Conservation (phyloP, 2,329 filamentous ascomycete species). For the Colletotrichum trifolii region DNA sequence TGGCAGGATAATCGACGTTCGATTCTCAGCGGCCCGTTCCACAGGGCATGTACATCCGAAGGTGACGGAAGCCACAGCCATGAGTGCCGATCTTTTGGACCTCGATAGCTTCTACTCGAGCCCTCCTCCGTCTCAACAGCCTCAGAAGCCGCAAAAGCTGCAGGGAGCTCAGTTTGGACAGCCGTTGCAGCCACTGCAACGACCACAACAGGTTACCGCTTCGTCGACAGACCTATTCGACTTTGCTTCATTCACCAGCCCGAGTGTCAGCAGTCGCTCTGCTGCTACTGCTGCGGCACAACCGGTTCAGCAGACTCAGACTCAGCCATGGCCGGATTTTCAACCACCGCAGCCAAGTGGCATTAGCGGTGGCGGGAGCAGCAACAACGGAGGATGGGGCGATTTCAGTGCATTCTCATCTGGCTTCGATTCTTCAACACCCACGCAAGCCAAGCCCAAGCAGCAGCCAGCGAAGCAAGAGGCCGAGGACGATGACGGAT, state of each 20-base stretch:
- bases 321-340: conserved; percentile 47
- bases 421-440: conserved; percentile 28
- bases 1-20: neutral
- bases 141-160: conserved; percentile 40
- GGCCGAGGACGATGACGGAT: conserved; percentile 70
- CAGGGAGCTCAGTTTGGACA: conserved; percentile 28
- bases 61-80: conserved; percentile 45
- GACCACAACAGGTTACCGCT: conserved; percentile 33
- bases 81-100: conserved; percentile 75
- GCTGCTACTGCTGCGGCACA: conserved; percentile 6
- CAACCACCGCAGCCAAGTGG: conserved; percentile 40
- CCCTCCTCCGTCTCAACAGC: conserved; percentile 40
- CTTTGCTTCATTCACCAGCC: conserved; percentile 39
- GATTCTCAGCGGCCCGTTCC: neutral
- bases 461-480: conserved; percentile 13
- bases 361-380: conserved; percentile 13
- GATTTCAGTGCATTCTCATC: conserved; percentile 36
- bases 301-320: conserved; percentile 32
- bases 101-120: conserved; percentile 63
- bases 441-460: conserved; percentile 35
- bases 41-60: conserved; percentile 27
- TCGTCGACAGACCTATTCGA: conserved; percentile 43
- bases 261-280: conserved; percentile 20
- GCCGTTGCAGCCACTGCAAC: conserved; percentile 37
- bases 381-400: conserved; percentile 38